Percentiles rank a stretch among this genome's conserved stretches.
phyloP scores from a whole-genome alignment of 139 green algal species.

The Tetraselmis chui region DNA sequence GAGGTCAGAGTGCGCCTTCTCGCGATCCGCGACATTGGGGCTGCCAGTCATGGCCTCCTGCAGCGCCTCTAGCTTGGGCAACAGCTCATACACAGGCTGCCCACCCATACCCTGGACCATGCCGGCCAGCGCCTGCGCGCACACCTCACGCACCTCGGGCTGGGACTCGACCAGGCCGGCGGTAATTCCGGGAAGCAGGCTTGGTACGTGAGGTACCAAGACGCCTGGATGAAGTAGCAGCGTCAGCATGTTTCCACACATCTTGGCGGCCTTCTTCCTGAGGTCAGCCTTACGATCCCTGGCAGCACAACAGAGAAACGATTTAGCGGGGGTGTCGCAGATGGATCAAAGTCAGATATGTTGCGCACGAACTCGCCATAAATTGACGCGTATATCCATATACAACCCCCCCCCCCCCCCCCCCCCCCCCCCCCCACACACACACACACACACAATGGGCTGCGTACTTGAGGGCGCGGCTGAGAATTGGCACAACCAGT shows the following conservation, averaged over 20 bases:
- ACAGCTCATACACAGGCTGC: background rate
- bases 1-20: background rate
- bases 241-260: background rate
- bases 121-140: background rate
- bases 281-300: background rate
- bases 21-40: background rate
- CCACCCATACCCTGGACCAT: background rate
- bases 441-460: too few relatives aligned
- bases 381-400: too few relatives aligned
- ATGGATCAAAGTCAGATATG: too few relatives aligned
- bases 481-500: conserved; percentile 14
- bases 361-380: too few relatives aligned
- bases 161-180: background rate
- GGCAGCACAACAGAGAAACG: too few relatives aligned
- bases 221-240: background rate
- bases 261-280: background rate
- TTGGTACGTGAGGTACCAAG: background rate
- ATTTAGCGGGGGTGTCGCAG: too few relatives aligned
- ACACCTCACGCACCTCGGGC: background rate
- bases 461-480: background rate
- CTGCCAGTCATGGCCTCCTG: background rate
- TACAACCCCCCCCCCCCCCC: too few relatives aligned
- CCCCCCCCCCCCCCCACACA: too few relatives aligned
- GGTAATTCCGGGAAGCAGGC: background rate
- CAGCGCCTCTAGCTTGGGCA: background rate